Evolutionary conservation across 495 filamentous ascomycete genomes (phyloP), one percentile per base, ranked within the genome.

Genomic region (Jackrogersella minutella): DNA sequence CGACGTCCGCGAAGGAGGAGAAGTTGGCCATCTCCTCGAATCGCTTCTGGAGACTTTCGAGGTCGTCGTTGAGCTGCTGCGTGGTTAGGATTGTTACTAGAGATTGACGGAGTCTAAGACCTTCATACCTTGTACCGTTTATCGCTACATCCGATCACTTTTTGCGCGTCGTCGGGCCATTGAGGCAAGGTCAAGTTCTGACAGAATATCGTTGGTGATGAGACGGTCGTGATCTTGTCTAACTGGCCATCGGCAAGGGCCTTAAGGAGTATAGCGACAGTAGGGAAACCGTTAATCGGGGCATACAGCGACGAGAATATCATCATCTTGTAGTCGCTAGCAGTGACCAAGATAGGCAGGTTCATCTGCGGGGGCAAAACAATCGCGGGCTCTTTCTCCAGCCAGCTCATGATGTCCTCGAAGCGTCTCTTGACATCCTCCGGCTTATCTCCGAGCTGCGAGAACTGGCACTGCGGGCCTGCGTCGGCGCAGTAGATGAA

Each of bases 61-160:
- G n/a, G 5, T 80, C 78, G 11, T 79, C 73, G 61, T 81, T 74
- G 13, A 79, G 70, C 77, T 69, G 11, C 7, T 33, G 0, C 3
- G 19, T 8, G n/a, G 22, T 69, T 47, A 69, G 59, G 0, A 7
- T 17, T 61, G 3, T 40, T 8, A 16, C 6, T 8, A 16, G 26
- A 13, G 19, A 4, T 0, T 21, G 7, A 9, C 1, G 14, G 17
- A 31, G 5, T n/a, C n/a, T 37, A 72, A 50, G 10, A 8, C 52
- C 54, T 16, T 51, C 59, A 63, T 60, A 78, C 76, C 40, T 73
- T 78, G 43, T 74, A 72, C 19, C 64, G 54, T 64, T 80, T 84
- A 58, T 85, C 84, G 19, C 74, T 68, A 50, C 84, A 86, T 59
- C 78, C 77, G 39, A 85, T 79, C 0, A 76, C 76, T 13, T 68